Percentiles rank a stretch among this genome's conserved stretches.
These are phyloP conservation scores for Tetragonia tetragonoides DNA, from an alignment of 148 eudicot species.

Conservation along the genomic window DNA sequence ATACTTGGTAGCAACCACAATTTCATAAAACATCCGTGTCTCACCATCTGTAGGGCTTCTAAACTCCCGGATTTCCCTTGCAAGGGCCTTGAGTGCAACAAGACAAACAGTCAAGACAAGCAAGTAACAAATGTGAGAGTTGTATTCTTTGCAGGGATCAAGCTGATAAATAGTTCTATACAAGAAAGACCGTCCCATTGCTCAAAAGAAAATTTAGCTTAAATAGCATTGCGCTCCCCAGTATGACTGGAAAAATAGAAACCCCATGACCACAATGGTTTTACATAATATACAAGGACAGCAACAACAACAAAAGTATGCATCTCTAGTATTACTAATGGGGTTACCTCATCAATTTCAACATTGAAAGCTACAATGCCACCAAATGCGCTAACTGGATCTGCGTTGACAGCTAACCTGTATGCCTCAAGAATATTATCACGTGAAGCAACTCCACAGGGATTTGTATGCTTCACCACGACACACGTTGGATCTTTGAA, in stretches of 20 bases:
- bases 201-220: neutral
- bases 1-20: conserved; percentile 90
- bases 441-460: conserved; percentile 98
- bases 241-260: neutral
- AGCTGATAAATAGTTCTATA: neutral
- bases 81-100: conserved; percentile 57
- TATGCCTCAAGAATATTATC: conserved; percentile 83
- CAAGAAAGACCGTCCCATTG: neutral
- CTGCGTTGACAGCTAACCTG: conserved; percentile 87
- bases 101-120: conserved; percentile 2
- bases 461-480: conserved; percentile 96
- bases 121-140: no score
- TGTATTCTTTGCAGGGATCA: neutral
- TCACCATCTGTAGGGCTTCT: conserved; percentile 96
- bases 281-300: neutral
- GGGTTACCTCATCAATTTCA: conserved; percentile 85
- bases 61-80: conserved; percentile 84
- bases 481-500: conserved; percentile 90
- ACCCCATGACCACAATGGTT: neutral
- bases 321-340: neutral
- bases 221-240: neutral
- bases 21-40: conserved; percentile 98
- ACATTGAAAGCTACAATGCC: conserved; percentile 97
- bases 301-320: neutral
- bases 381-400: conserved; percentile 97